Conservation (phyloP, 345 rosid genomes). For the Gossypium herbaceum region DNA sequence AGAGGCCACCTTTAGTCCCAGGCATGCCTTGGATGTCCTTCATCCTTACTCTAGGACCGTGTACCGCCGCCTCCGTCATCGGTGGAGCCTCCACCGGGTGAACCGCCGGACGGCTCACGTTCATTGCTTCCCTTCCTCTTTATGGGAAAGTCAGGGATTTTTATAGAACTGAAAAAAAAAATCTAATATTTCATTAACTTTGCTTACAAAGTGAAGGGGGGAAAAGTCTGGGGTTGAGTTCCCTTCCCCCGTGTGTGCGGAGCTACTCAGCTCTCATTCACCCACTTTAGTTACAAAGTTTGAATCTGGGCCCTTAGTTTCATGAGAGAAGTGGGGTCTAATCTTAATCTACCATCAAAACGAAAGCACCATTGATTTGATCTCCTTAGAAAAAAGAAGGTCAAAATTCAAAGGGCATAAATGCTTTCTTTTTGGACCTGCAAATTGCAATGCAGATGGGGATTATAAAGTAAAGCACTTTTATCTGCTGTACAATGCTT, state of each 20-base stretch:
- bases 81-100: conserved; percentile 76
- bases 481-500: too few relatives aligned
- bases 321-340: neutral
- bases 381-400: neutral
- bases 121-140: conserved; percentile 24
- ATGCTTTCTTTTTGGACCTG: neutral
- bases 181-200: neutral
- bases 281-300: neutral
- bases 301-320: conserved; percentile 5
- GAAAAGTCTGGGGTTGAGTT: neutral
- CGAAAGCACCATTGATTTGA: neutral
- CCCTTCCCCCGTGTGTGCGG: neutral
- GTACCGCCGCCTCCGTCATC: conserved; percentile 37
- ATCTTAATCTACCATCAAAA: neutral
- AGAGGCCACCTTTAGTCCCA: conserved; percentile 72
- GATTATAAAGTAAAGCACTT: too few relatives aligned
- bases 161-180: neutral
- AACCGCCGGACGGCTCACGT: conserved; percentile 63
- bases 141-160: neutral
- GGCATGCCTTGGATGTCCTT: conserved; percentile 80
- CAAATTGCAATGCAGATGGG: neutral
- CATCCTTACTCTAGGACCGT: conserved; percentile 58
- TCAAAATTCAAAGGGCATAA: neutral
- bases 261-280: neutral
- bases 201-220: neutral